Evolutionary conservation across 306 rosid genomes (phyloP), one percentile per base, ranked within the genome.

Genomic region (Vicia sativa): DNA sequence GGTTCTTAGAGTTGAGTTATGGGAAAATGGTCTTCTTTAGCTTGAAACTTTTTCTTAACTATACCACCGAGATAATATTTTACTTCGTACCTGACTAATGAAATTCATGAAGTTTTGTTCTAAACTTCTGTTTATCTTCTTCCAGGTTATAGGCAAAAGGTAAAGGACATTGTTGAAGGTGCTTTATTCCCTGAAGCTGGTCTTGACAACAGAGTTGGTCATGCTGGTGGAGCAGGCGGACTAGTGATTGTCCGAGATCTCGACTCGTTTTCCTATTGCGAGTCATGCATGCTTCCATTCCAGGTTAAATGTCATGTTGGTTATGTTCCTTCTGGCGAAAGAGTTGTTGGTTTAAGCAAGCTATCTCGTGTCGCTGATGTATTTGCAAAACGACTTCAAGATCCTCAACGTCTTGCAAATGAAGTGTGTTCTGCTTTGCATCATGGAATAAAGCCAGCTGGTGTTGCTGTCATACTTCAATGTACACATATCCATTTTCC

Each of bases 181-280:
- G 99, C 97, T 78, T 81, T 95, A 49, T 95, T 95, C 74, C 96
- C 96, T 19, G 99, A 95, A 87, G 91, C 87, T 76, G 96, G 99
- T 46, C 76, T 88, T 43, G 89, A 88, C 53, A 77, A 80, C 57
- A 74, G 80, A 65, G 83, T 85, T 71, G 97, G 96, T 49, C 95
- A 85, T 66, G 97, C 97, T 19, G 97, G 99, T 52, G 97, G 97
- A 65, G 88, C 83, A 19, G 97, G 99, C 45, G 99, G 97, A 79
- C 91, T 95, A 3, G 97, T 95, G 76, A 69, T 90, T 74, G 99
- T 95, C 71, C 75, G 97, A 68, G 99, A 95, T 77, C 76, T 95
- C 31, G 90, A 95, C 78, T 76, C 85, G 64, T 95, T 88, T 74
- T 90, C 96, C 15, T 88, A 88, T 63, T 95, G 99, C 5, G 99